These are phyloP conservation scores for Dendryphion nanum DNA, from an alignment of 2,329 filamentous ascomycete species.

Conservation along the genomic window DNA sequence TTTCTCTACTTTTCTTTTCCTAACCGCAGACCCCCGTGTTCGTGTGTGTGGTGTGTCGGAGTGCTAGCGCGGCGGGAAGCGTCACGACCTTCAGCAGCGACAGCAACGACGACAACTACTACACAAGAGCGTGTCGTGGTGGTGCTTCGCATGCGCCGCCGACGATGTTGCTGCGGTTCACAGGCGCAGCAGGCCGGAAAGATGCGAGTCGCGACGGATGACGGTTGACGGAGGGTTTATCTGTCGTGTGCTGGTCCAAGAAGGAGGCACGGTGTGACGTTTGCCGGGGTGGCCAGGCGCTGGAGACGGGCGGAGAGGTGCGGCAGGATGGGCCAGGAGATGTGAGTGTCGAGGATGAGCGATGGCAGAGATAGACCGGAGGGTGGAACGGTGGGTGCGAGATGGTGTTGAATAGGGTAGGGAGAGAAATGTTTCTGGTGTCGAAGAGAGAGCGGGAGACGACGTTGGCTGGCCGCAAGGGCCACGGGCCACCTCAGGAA, in stretches of 20 bases:
- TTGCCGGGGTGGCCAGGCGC: slow-evolving; percentile 15
- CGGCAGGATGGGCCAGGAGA: too few relatives aligned
- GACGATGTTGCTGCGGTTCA: slow-evolving; percentile 6
- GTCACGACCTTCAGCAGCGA: slow-evolving; percentile 20
- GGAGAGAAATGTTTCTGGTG: slow-evolving; percentile 15
- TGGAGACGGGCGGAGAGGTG: slow-evolving; percentile 4
- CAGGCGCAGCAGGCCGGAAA: slow-evolving; percentile 13
- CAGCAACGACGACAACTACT: slow-evolving; percentile 15
- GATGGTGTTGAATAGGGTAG: slow-evolving; percentile 21
- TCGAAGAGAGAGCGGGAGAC: too few relatives aligned
- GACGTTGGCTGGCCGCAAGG: too few relatives aligned
- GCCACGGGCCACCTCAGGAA: too few relatives aligned
- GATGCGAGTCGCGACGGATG: slow-evolving; percentile 13
- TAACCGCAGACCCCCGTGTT: too few relatives aligned
- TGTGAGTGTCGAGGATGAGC: slow-evolving; percentile 18
- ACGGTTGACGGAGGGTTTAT: slow-evolving; percentile 2
- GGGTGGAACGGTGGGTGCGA: slow-evolving; percentile 17
- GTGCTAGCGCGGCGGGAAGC: slow-evolving; percentile 28
- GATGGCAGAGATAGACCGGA: too few relatives aligned
- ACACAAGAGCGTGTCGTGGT: slow-evolving; percentile 12
- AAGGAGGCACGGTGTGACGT: slow-evolving; percentile 29
- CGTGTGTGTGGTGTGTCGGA: slow-evolving; percentile 22
- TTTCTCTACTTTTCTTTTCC: too few relatives aligned
- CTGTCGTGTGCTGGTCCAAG: slow-evolving; percentile 38
- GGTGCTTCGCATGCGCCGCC: slow-evolving; percentile 28